A percentile compares a stretch with the other conserved stretches of the same genome.
phyloP scores from a whole-genome alignment of 768 basidiomycete species.

The Omphalotus guepiniiformis region DNA sequence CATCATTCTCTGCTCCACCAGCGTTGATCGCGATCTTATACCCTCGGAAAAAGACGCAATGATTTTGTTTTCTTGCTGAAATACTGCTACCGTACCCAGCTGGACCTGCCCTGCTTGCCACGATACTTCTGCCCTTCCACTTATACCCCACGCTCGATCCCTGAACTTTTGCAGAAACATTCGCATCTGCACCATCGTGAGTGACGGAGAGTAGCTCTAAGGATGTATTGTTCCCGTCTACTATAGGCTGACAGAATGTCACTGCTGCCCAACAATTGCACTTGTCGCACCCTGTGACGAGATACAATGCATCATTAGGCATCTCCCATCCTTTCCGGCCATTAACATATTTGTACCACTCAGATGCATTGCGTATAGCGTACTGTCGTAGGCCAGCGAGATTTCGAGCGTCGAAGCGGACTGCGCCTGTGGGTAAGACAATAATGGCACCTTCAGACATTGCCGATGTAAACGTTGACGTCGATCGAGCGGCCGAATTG shows the following conservation, averaged over 20 bases:
- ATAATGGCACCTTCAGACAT: slow-evolving; percentile 14
- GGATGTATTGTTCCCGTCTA: background rate
- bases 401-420: slow-evolving; percentile 9
- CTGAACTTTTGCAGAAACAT: background rate
- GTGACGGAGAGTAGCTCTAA: no score
- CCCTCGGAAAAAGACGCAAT: background rate
- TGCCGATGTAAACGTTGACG: background rate
- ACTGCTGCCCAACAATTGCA: slow-evolving; percentile 22
- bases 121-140: background rate
- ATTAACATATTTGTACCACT: slow-evolving; percentile 15
- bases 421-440: slow-evolving; percentile 15
- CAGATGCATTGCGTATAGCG: slow-evolving; percentile 13
- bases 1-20: background rate
- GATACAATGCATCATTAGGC: slow-evolving; percentile 21
- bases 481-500: no score
- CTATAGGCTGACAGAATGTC: slow-evolving; percentile 7
- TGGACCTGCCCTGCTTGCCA: background rate
- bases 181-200: no score
- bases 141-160: background rate
- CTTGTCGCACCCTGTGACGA: slow-evolving; percentile 23
- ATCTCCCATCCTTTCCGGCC: slow-evolving; percentile 10
- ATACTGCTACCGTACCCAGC: background rate
- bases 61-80: background rate
- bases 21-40: background rate
- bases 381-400: slow-evolving; percentile 6